Evolutionary conservation across 208 protist species (phyloP).

Genomic region (Vickermania spadyakhi): DNA sequence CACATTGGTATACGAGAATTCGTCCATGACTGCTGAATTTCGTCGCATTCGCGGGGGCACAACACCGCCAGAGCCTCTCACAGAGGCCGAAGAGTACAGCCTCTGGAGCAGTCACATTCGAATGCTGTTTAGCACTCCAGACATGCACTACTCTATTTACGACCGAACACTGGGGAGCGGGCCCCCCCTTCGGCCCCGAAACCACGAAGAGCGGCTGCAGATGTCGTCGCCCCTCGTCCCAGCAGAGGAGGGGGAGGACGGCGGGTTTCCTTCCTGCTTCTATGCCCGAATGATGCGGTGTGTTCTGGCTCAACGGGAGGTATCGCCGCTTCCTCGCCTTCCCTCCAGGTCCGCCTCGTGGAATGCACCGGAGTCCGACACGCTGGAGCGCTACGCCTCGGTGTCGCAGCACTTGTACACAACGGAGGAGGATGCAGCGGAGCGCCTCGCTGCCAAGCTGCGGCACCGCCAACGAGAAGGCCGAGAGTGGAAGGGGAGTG

Average conservation of each 20-base stretch:
- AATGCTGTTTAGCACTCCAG: constrained; percentile 16
- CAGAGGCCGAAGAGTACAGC: constrained; percentile 28
- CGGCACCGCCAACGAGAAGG: not conserved
- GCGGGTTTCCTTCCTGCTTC: constrained; percentile 43
- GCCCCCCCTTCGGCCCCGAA: not conserved
- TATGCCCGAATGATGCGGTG: constrained; percentile 33
- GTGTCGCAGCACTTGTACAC: not conserved
- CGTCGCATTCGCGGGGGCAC: not conserved
- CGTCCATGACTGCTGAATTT: not conserved
- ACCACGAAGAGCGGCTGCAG: not conserved
- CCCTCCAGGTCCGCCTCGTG: not conserved
- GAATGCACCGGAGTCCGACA: not conserved
- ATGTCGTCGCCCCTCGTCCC: not conserved
- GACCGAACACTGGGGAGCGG: constrained; percentile 1
- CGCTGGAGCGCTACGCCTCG: not conserved
- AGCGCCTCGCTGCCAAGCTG: not conserved
- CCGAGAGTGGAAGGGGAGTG: too few species aligned
- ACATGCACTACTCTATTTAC: constrained; percentile 2
- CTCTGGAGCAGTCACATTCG: constrained; percentile 49
- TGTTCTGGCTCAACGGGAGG: too few species aligned
- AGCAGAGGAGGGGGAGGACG: constrained; percentile 8
- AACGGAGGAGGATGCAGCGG: not conserved
- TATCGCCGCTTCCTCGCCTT: not conserved
- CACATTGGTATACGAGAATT: too few species aligned
- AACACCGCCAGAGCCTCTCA: constrained; percentile 2